These are phyloP conservation scores for Aspergillus vadensis DNA, from an alignment of 2,329 filamentous ascomycete species.

Conservation along the genomic window DNA sequence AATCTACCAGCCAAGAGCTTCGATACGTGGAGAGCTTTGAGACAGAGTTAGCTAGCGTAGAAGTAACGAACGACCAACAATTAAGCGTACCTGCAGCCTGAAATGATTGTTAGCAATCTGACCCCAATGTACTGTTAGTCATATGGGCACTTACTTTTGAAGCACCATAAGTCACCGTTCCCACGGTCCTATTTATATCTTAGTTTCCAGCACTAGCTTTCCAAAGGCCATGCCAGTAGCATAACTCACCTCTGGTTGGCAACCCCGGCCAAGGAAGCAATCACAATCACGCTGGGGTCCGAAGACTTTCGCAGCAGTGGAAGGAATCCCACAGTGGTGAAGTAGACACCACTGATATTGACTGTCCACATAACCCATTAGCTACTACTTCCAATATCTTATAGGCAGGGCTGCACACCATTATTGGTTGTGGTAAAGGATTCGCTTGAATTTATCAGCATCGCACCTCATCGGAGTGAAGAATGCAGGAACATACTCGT, in stretches of 20 bases:
- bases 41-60: too few relatives aligned
- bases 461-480: not conserved
- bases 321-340: not conserved
- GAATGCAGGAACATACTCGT: not conserved
- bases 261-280: not conserved
- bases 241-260: not conserved
- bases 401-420: not conserved
- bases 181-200: not conserved
- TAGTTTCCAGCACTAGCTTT: not conserved
- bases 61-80: too few relatives aligned
- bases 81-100: not conserved
- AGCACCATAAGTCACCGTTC: not conserved
- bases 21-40: not conserved
- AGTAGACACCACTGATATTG: not conserved
- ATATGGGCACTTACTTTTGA: not conserved
- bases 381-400: not conserved
- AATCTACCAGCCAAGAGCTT: not conserved
- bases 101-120: not conserved
- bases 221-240: too few relatives aligned
- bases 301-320: not conserved
- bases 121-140: too few relatives aligned
- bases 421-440: not conserved
- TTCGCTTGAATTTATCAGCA: not conserved
- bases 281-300: not conserved
- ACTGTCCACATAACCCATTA: not conserved